Evolutionary conservation across 2,329 filamentous ascomycete species (phyloP), one percentile per base, ranked within the genome.

Genomic region (Apiospora kogelbergensis): DNA sequence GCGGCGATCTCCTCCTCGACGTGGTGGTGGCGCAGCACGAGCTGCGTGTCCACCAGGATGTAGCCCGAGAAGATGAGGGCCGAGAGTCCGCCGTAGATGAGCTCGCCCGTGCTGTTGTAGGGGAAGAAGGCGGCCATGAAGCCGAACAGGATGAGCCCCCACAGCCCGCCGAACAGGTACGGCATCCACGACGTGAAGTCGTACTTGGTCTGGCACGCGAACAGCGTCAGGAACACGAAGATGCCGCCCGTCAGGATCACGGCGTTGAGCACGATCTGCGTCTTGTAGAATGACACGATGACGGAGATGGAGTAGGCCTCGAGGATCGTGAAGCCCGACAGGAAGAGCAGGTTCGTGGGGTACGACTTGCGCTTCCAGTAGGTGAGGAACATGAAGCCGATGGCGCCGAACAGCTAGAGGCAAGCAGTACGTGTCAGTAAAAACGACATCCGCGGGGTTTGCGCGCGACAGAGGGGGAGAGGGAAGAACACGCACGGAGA

Each of bases 161-260:
- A 98, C 22, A 99, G 87, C 0, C 87, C 91, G 69, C 95, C 95
- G 76, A 97, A 97, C 3, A 98, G 89, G 79, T 98, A 98, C 22
- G 96, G 95, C 85, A 95, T 93, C 95, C 96, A 99, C 72, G 89
- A 91, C 1, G 95, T 98, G 80, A 99, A 99, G 84, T 99, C 96
- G 79, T 99, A 99, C 81, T 97, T 97, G 73, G 93, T 93, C 85
- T 99, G 96, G 88, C 95, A 97, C 65, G 96, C 96, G 80, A 99
- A 98, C 60, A 95, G 81, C 1, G 91, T 93, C 66, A 94, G 88
- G 76, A 93, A 89, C 75, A 93, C 84, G 78, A 95, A 95, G 77
- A 95, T 93, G 66, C 91, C 92, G 20, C 90, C 91, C 66, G 96
- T 99, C 69, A 99, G 89, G 73, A 97, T 82, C 42, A 97, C 91